Conservation (phyloP, 2,329 filamentous ascomycete genomes). For the Beauveria australis region DNA sequence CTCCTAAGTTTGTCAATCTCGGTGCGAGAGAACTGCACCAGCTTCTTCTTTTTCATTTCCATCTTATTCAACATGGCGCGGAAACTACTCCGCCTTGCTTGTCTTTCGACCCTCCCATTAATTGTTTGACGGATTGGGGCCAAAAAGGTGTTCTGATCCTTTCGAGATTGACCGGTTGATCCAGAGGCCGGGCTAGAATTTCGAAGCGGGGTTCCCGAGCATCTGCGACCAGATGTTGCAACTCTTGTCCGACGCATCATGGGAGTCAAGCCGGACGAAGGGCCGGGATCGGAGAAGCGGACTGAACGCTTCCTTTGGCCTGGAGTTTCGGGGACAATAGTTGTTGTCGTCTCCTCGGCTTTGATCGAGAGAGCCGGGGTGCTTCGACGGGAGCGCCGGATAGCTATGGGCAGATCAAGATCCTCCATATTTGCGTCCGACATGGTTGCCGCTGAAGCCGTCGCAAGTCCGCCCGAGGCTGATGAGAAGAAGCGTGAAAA, state of each 20-base stretch:
- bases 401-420: conserved; percentile 43
- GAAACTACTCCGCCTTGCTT: conserved; percentile 46
- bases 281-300: conserved; percentile 52
- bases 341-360: conserved; percentile 14
- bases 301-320: conserved; percentile 37
- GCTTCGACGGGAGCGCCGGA: conserved; percentile 44
- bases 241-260: conserved; percentile 47
- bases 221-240: conserved; percentile 29
- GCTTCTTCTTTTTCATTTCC: conserved; percentile 36
- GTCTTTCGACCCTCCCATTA: conserved; percentile 48
- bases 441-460: neutral
- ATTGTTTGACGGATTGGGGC: conserved; percentile 44
- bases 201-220: conserved; percentile 35
- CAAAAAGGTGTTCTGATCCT: neutral
- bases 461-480: neutral
- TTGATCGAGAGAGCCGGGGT: conserved; percentile 24
- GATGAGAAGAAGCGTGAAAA: neutral
- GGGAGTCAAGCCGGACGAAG: conserved; percentile 49
- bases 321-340: conserved; percentile 19
- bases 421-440: conserved; percentile 24
- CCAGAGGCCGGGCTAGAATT: conserved; percentile 11
- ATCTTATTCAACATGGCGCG: conserved; percentile 52
- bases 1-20: conserved; percentile 42
- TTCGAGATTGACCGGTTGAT: conserved; percentile 19
- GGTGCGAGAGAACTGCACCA: conserved; percentile 28